Base-by-base conservation (phyloP, 441 rosid genomes). In the Croton laevigatus region DNA sequence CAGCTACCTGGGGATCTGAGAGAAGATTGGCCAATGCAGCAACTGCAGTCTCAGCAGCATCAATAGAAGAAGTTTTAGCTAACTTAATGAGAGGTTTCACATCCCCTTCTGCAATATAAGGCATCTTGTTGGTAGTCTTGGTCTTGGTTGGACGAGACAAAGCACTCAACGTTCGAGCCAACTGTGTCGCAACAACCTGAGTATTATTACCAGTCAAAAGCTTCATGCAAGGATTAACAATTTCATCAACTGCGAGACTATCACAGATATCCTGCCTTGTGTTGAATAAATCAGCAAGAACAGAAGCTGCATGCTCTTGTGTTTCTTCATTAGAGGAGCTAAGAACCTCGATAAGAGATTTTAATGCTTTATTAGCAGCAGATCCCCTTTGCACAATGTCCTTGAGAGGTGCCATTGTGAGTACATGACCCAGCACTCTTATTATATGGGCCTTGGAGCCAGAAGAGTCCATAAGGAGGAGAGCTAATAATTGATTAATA, bases 81-180 rank as follows among this genome's bases (percentile, higher is more conserved):
- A 91, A 83, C 79, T 84, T 87, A 77, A 91, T 89, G 65, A 91
- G 70, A 75, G 97, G 94, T 73, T 87, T 91, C 65, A 91, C 83
- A 83, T 94, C 96, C 19, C 84, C 90, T 71, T 89, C 91, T 57
- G 82, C 66, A 73, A 88, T 80, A 54, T 79, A 83, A 63, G 83
- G 71, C 88, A 88, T 84, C 82, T 81, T 91, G 58, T 68, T 88
- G 36, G 80, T 73, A 64, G 74, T 73, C 73, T 84, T 88, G 57
- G 81, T 79, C 76, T 83, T 90, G 65, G 86, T 83, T 72, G 95
- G 92, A 74, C 93, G 87, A 27, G 92, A 90, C 48, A 94, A 80
- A 53, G 95, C 93, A 66, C 94, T 82, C 70, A 94, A 19, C n/a
- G 94, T 93, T 62, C 88, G 93, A n/a, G 97, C 97, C 69, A 91